Evolutionary conservation across 805 yeast species (phyloP).

Genomic region (Phaffomyces antillensis): DNA sequence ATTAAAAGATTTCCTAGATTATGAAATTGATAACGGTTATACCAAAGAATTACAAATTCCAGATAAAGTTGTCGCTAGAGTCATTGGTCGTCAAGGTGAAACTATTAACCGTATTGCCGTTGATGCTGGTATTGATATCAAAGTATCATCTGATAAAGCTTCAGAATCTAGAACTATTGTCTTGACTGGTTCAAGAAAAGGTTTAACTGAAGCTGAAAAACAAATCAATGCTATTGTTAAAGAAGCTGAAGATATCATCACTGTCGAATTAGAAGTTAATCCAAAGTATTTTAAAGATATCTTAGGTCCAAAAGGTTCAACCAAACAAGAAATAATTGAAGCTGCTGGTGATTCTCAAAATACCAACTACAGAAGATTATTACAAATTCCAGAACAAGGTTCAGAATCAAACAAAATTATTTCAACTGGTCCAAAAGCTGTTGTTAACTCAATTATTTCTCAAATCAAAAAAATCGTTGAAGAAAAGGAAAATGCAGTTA

Average conservation of each 20-base stretch:
- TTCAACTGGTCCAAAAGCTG: conserved; percentile 65
- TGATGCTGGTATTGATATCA: conserved; percentile 39
- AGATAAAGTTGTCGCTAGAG: conserved; percentile 64
- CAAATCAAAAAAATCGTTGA: conserved; percentile 57
- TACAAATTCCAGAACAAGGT: conserved; percentile 63
- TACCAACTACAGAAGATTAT: conserved; percentile 42
- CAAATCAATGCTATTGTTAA: conserved; percentile 56
- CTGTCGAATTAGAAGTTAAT: conserved; percentile 56
- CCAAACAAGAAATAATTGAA: conserved; percentile 62
- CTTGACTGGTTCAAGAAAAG: conserved; percentile 71
- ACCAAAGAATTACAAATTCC: conserved; percentile 62
- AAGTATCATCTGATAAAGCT: conserved; percentile 37
- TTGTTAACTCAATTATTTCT: conserved; percentile 62
- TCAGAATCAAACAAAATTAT: conserved; percentile 51
- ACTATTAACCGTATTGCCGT: conserved; percentile 74
- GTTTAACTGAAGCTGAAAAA: conserved; percentile 63
- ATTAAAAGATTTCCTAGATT: conserved; percentile 72
- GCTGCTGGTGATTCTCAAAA: conserved; percentile 71
- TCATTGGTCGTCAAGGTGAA: conserved; percentile 88
- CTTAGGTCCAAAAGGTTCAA: conserved; percentile 74
- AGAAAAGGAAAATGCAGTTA: conserved; percentile 52
- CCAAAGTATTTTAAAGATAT: conserved; percentile 68
- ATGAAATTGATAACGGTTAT: conserved; percentile 82
- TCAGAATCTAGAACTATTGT: conserved; percentile 53
- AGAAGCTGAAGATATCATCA: conserved; percentile 55